Conservation (phyloP, 2,329 filamentous ascomycete genomes). For the Neopestalotiopsis clavispora region DNA sequence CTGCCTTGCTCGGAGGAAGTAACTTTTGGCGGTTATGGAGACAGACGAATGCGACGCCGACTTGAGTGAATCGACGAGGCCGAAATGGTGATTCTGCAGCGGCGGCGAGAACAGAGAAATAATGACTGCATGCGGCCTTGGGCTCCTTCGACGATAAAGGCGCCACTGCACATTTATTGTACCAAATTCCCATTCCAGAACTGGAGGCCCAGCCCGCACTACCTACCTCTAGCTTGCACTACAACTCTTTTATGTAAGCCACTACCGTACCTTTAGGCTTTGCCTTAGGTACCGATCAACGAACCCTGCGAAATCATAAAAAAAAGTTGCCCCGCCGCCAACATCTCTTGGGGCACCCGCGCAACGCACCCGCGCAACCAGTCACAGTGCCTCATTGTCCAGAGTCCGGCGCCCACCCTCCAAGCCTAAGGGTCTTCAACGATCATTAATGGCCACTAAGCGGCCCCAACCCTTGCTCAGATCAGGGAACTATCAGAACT, state of each 20-base stretch:
- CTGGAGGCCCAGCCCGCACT: neutral
- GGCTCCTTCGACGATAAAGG: constrained; percentile 10
- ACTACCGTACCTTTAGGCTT: neutral
- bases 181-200: neutral
- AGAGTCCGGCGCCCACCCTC: neutral
- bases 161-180: constrained; percentile 1
- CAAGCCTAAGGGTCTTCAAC: constrained; percentile 1
- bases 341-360: neutral
- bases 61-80: constrained; percentile 14
- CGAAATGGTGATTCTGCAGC: constrained; percentile 15
- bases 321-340: neutral
- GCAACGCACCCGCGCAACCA: neutral
- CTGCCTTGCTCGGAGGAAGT: neutral
- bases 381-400: neutral
- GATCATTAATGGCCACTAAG: neutral
- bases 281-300: neutral
- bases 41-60: constrained; percentile 13
- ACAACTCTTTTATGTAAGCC: too few relatives aligned
- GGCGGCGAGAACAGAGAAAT: constrained; percentile 15
- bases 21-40: neutral
- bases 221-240: neutral
- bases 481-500: neutral
- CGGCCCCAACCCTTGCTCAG: constrained; percentile 12
- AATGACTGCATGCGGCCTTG: constrained; percentile 15
- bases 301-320: neutral